Evolutionary conservation across 2,329 filamentous ascomycete species (phyloP).

Genomic region (Epichloe typhina): DNA sequence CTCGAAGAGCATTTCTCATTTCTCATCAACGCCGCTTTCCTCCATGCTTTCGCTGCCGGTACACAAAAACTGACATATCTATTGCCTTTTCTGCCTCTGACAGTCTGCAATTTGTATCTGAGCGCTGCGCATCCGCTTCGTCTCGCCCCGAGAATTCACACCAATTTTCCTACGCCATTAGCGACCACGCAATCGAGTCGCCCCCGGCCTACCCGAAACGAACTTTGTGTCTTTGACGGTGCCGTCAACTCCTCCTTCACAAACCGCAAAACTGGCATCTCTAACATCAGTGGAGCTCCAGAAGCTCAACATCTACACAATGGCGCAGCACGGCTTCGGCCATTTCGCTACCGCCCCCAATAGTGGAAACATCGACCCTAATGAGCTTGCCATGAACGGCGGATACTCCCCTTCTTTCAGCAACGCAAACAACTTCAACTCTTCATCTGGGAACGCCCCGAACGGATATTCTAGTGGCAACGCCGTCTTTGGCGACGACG

Average conservation of each 20-base stretch:
- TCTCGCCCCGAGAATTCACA: not conserved
- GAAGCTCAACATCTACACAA: constrained; percentile 16
- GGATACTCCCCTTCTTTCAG: constrained; percentile 47
- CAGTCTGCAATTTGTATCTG: not conserved
- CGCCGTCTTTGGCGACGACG: constrained; percentile 75
- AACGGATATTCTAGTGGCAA: constrained; percentile 67
- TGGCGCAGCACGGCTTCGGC: constrained; percentile 44
- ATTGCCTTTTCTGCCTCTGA: not conserved
- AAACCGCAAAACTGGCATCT: constrained; percentile 6
- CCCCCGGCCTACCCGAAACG: constrained; percentile 1
- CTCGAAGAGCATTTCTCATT: not conserved
- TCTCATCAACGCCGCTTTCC: not conserved
- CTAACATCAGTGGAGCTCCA: constrained; percentile 6
- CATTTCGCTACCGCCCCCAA: constrained; percentile 42
- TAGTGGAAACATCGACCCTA: constrained; percentile 62
- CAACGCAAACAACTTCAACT: constrained; percentile 39
- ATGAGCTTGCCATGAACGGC: constrained; percentile 60
- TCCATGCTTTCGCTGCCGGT: not conserved
- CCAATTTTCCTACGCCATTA: not conserved
- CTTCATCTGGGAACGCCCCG: constrained; percentile 42
- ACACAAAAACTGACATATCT: not conserved
- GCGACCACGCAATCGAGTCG: constrained; percentile 1
- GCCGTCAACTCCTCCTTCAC: constrained; percentile 3
- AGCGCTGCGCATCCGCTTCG: not conserved
- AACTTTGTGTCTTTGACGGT: constrained; percentile 1